Evolutionary conservation across 2,329 filamentous ascomycete genomes (phyloP).

Genomic region (Beauveria rudraprayagi): DNA sequence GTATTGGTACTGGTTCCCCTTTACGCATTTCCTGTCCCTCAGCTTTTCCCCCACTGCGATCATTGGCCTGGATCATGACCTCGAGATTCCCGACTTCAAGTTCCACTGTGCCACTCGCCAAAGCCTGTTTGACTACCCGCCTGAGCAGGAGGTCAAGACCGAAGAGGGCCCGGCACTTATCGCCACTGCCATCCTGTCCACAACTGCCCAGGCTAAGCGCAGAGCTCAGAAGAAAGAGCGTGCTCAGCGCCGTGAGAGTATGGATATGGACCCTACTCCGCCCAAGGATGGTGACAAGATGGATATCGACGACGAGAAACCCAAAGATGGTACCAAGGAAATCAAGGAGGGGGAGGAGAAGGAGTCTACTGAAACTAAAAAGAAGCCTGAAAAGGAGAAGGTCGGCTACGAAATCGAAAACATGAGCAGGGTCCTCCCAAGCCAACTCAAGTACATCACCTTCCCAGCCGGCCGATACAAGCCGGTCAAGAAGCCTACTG

Average conservation of each 20-base stretch:
- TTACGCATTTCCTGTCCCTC: constrained; percentile 93
- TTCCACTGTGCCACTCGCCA: constrained; percentile 92
- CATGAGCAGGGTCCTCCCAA: constrained; percentile 88
- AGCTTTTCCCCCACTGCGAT: constrained; percentile 96
- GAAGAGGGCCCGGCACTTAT: constrained; percentile 92
- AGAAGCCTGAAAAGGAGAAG: constrained; percentile 93
- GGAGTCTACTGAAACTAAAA: constrained; percentile 57
- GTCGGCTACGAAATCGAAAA: constrained; percentile 93
- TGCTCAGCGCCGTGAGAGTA: constrained; percentile 81
- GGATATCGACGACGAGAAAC: constrained; percentile 68
- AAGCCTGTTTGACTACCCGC: constrained; percentile 95
- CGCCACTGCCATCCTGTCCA: constrained; percentile 91
- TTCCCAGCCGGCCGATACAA: constrained; percentile 87
- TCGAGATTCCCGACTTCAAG: constrained; percentile 89
- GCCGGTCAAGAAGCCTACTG: constrained; percentile 87
- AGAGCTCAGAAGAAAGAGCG: constrained; percentile 91
- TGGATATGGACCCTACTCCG: constrained; percentile 82
- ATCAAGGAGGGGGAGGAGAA: constrained; percentile 55
- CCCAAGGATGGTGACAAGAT: constrained; percentile 66
- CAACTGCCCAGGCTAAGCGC: constrained; percentile 93
- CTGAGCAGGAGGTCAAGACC: constrained; percentile 88
- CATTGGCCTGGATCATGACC: constrained; percentile 86
- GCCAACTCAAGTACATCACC: constrained; percentile 90
- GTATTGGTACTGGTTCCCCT: constrained; percentile 99
- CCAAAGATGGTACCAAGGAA: constrained; percentile 45